Evolutionary conservation across 2,329 filamentous ascomycete genomes (phyloP), one percentile per base, ranked within the genome.

Genomic region (Emericellopsis cladophorae): DNA sequence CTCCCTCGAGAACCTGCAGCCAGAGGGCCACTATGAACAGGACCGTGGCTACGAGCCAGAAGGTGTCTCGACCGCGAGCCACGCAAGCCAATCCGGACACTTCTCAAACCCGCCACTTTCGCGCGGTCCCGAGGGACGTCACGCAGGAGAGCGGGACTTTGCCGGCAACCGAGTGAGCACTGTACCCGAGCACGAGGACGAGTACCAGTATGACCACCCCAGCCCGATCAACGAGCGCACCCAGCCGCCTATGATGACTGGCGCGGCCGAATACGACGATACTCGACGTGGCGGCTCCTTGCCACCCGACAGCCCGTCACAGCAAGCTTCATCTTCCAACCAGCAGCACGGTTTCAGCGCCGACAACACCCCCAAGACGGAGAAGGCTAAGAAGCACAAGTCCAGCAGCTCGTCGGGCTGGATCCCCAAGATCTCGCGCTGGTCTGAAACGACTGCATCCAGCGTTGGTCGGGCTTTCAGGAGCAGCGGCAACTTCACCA

Each of bases 401-500:
- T 90, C 86, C 1, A 83, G 76, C 54, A 79, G 79, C 43, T 92
- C 87, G 1, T 86, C 84, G 0, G 69, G 74, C 40, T 79, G 77
- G 68, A 84, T 94, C 46, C 88, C 89, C 21, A 95, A 94, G 66
- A 89, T 95, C 46, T 96, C 92, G 6, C 78, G 92, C 35, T 98
- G 92, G 92, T 96, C 90, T 0, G 92, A 93, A 64, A 96, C 90
- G 2, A 98, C 92, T 0, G 76, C 89, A 4, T 95, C 88, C 1
- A 94, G 87, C 45, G 79, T 88, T 35, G 81, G 85, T 36, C 82
- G 83, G 50, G 83, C 81, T 33, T 83, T 89, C 57, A 77, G 82
- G 33, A 77, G 75, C 51, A 85, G 78, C 51, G 70, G 68, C 36
- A 31, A 40, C 31, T 22, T 40, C 7, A 29, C 8, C 26, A 68